phyloP scores from a whole-genome alignment of 2,329 filamentous ascomycete species.

The Pseudogymnoascus sp. region DNA sequence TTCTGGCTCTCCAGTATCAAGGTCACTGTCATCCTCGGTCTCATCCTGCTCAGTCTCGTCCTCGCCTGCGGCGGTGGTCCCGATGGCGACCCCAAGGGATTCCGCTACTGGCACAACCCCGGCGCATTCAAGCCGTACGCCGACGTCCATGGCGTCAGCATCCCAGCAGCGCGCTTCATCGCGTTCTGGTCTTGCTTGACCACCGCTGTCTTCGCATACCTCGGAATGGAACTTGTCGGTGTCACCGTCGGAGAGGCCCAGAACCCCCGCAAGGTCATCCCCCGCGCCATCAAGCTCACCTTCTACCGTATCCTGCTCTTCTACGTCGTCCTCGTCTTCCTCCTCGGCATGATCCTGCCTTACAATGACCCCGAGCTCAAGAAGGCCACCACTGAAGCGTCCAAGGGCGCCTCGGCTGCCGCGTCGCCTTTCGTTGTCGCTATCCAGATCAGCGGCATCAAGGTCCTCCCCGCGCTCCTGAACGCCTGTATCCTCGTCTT shows the following conservation, averaged over 20 bases:
- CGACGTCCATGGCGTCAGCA: constrained; percentile 19
- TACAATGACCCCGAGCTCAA: constrained; percentile 56
- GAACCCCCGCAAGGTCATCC: constrained; percentile 58
- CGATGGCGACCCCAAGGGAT: constrained; percentile 44
- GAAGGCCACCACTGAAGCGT: constrained; percentile 27
- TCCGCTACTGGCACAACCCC: constrained; percentile 42
- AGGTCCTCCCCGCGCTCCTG: constrained; percentile 56
- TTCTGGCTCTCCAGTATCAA: constrained; percentile 61
- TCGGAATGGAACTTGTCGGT: constrained; percentile 54
- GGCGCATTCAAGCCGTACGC: constrained; percentile 38
- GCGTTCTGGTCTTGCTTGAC: constrained; percentile 47
- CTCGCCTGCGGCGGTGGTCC: constrained; percentile 60
- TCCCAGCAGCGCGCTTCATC: constrained; percentile 49
- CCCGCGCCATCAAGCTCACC: constrained; percentile 56
- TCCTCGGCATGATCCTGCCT: constrained; percentile 56
- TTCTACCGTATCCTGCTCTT: constrained; percentile 57
- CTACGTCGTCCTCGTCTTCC: constrained; percentile 54
- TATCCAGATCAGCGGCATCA: constrained; percentile 59
- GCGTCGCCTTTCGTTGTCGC: constrained; percentile 48
- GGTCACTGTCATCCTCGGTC: constrained; percentile 56
- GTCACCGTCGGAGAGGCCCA: constrained; percentile 59
- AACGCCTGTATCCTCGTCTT: constrained; percentile 62
- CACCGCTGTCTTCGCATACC: constrained; percentile 55
- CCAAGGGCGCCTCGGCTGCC: constrained; percentile 36
- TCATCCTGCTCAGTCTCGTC: constrained; percentile 59